Percentiles rank a stretch among this genome's conserved stretches.
Evolutionary conservation across 2,329 filamentous ascomycete genomes (phyloP).

Genomic region (Pseudogymnoascus sp.): DNA sequence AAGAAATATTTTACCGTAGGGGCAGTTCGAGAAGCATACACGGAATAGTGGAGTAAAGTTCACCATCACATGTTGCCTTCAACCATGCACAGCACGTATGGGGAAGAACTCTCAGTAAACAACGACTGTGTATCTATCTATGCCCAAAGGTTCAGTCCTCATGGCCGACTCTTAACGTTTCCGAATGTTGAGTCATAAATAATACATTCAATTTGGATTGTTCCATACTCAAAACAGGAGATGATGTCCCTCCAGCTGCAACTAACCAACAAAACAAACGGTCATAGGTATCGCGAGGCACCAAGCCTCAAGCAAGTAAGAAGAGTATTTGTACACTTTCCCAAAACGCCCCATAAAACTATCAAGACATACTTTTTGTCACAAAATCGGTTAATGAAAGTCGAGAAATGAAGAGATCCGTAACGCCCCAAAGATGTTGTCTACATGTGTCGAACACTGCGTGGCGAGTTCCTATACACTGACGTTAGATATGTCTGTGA

Average conservation of each 20-base stretch:
- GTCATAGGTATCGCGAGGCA: constrained; percentile 5
- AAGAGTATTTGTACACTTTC: constrained; percentile 7
- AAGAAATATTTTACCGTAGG: too few species aligned
- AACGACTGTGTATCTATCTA: not conserved
- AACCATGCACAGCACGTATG: not conserved
- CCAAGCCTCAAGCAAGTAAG: not conserved
- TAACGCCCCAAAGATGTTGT: constrained; percentile 12
- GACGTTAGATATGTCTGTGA: not conserved
- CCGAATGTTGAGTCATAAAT: not conserved
- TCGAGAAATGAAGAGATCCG: constrained; percentile 12
- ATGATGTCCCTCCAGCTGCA: not conserved
- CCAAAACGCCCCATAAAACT: not conserved
- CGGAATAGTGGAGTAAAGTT: not conserved
- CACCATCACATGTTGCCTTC: not conserved
- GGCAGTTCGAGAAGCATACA: not conserved
- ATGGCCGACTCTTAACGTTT: not conserved
- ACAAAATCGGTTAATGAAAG: constrained; percentile 14
- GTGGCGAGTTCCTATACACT: constrained; percentile 12
- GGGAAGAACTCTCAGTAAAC: not conserved
- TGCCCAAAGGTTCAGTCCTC: not conserved
- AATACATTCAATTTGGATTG: constrained; percentile 7
- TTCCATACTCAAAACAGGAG: not conserved
- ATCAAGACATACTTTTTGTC: not conserved
- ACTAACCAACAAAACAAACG: constrained; percentile 1
- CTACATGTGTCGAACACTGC: constrained; percentile 12